Percentiles rank a stretch among this genome's conserved stretches.
Conservation (phyloP, 257 asterid genomes). For the Solanum piurae region DNA sequence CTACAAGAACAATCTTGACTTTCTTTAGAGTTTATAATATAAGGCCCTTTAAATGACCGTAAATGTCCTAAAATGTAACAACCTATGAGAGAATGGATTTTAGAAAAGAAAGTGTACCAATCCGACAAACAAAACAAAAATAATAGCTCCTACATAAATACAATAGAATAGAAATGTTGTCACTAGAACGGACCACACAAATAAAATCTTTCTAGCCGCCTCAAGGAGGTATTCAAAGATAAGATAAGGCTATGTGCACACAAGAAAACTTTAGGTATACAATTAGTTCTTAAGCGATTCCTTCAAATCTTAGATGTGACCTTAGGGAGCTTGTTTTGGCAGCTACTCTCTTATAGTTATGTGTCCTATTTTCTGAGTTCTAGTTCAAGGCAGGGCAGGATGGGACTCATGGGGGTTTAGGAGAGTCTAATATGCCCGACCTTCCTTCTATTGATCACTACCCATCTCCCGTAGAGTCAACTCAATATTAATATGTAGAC, state of each 20-base stretch:
- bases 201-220: too few relatives aligned
- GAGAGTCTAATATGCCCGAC: too few relatives aligned
- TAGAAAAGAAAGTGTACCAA: neutral
- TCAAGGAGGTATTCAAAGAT: neutral
- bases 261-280: neutral
- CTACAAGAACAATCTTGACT: too few relatives aligned
- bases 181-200: neutral
- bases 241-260: neutral
- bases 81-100: neutral
- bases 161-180: neutral
- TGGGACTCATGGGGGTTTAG: too few relatives aligned
- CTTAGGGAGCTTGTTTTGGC: neutral
- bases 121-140: neutral
- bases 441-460: too few relatives aligned
- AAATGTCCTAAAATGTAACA: neutral
- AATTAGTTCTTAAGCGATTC: neutral
- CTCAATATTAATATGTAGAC: too few relatives aligned
- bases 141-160: neutral
- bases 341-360: neutral
- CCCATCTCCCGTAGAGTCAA: too few relatives aligned
- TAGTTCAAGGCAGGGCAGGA: too few relatives aligned
- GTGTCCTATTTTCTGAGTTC: neutral
- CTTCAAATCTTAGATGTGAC: neutral
- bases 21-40: too few relatives aligned
- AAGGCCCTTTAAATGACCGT: neutral